Evolutionary conservation across 805 yeast genomes (phyloP), one percentile per base, ranked within the genome.

Genomic region (Starmerella scarabaei): DNA sequence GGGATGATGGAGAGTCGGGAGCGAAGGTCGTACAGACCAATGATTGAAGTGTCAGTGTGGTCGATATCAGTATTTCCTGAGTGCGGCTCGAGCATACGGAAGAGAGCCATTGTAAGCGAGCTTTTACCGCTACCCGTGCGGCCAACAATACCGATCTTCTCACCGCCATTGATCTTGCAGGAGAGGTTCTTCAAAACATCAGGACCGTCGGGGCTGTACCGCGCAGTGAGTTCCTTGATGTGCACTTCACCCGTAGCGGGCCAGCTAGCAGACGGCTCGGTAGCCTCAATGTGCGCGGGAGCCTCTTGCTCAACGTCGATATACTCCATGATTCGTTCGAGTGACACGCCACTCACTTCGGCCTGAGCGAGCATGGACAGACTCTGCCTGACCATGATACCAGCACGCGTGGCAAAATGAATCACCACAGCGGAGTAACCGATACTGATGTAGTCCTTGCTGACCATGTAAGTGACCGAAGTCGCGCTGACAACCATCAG

Each of bases 71-170:
- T 80, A 21, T 63, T 58, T 15, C 93, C 93, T 15, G 59, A 61
- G 15, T 75, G 73, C 1, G 80, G 71, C 60, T 86, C 95, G 52
- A 86, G 77, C 35, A 85, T 75, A 51, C 96, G 67, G 67, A 82
- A 85, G 27, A 85, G 60, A 0, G 94, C 86, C 56, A 83, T 63
- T 0, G 94, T 80, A 53, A 85, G 67, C 2, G 93, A 76, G 0
- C 88, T 77, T 58, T 85, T 85, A 46, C 97, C 97, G 3, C 96
- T 95, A 47, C 97, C 97, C 0, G 97, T 86, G 56, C 97, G 73
- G 24, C 97, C 97, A 39, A 88, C 96, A 58, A 86, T 84, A 47
- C 97, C 97, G 55, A 86, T 68, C 59, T 88, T 88, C 56, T 86
- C 96, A 41, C 70, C 64, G 2, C 84, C 73, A 30, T 73, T 67